These are phyloP conservation scores for Microbotryomycetes sp. DNA, from an alignment of 1,284 basidiomycete species.

Conservation along the genomic window DNA sequence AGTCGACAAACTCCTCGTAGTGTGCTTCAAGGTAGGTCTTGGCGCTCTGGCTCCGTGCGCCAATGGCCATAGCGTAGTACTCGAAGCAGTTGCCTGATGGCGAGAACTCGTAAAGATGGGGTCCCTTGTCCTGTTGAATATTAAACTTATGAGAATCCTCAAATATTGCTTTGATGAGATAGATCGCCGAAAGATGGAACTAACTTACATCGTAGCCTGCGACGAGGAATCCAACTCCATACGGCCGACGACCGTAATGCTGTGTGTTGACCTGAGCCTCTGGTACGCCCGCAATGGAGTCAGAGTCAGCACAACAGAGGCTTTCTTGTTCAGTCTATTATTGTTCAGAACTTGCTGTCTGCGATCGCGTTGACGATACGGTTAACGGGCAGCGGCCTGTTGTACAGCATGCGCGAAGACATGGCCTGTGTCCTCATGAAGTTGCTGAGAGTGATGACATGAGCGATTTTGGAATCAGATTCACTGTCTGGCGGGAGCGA, in stretches of 20 bases:
- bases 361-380: conserved; percentile 88
- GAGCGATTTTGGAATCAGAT: neutral
- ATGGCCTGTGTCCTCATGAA: conserved; percentile 99
- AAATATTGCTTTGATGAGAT: conserved; percentile 1
- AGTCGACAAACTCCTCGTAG: conserved; percentile 74
- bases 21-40: conserved; percentile 98
- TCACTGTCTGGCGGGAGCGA: neutral
- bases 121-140: conserved; percentile 73
- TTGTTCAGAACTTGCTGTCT: conserved; percentile 59
- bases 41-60: conserved; percentile 91
- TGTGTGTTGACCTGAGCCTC: conserved; percentile 99
- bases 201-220: conserved; percentile 71
- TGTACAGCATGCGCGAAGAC: conserved; percentile 88
- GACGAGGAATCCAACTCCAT: conserved; percentile 97
- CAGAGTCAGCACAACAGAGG: neutral
- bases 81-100: conserved; percentile 97
- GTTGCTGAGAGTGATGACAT: conserved; percentile 55
- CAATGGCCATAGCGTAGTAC: conserved; percentile 98
- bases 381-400: conserved; percentile 87
- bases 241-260: conserved; percentile 93
- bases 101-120: conserved; percentile 96
- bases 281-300: conserved; percentile 40
- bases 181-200: neutral
- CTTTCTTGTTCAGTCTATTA: neutral
- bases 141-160: neutral